phyloP scores from a whole-genome alignment of 306 rosid species.

The Rosa persica region DNA sequence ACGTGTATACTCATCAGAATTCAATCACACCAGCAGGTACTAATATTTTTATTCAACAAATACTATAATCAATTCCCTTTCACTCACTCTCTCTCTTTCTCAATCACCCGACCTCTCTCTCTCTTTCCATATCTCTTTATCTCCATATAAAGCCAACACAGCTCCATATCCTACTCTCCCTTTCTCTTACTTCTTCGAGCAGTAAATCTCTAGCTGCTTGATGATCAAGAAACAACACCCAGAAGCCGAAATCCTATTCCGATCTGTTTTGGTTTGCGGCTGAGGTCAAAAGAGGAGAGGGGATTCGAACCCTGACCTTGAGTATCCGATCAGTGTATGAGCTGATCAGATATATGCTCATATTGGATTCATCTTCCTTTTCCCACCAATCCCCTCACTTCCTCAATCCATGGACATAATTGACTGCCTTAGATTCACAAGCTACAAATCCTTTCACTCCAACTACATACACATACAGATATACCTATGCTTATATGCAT shows the following conservation, averaged over 20 bases:
- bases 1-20: slow-evolving; percentile 76
- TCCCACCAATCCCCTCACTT: slow-evolving; percentile 1
- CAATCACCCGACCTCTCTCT: slow-evolving; percentile 17
- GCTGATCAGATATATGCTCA: not conserved
- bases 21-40: slow-evolving; percentile 66
- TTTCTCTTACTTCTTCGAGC: slow-evolving; percentile 23
- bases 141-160: slow-evolving; percentile 33
- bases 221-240: not conserved
- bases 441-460: not conserved
- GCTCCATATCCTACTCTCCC: slow-evolving; percentile 21
- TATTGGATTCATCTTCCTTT: not conserved
- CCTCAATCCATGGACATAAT: slow-evolving; percentile 3
- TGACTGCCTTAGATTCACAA: slow-evolving; percentile 6
- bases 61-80: slow-evolving; percentile 36
- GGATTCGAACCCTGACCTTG: not conserved
- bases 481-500: slow-evolving; percentile 11
- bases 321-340: not conserved
- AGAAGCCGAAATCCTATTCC: not conserved
- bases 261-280: not conserved
- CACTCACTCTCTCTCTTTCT: slow-evolving; percentile 28
- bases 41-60: slow-evolving; percentile 26
- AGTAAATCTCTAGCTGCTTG: slow-evolving; percentile 1
- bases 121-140: slow-evolving; percentile 13
- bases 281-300: not conserved
- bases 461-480: not conserved